A percentile compares a stretch with the other conserved stretches of the same genome.
Evolutionary conservation across 257 asterid species (phyloP).

Genomic region (Catharanthus roseus): DNA sequence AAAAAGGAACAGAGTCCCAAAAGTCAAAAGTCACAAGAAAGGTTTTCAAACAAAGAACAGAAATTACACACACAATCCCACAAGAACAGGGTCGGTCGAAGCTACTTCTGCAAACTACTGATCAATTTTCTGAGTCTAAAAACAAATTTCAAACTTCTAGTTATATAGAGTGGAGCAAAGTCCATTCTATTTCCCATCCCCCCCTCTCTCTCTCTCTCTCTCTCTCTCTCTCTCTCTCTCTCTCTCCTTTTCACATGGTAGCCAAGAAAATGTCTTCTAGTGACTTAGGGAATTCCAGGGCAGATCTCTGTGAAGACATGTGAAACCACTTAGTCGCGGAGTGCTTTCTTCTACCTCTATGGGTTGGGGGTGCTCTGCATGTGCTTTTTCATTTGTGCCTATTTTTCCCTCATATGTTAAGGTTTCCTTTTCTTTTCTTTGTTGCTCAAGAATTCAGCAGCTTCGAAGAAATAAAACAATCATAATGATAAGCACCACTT

Average conservation of each 20-base stretch:
- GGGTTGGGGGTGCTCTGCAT: conserved; percentile 54
- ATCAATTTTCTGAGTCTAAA: not conserved
- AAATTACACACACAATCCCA: conserved; percentile 28
- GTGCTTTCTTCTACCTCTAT: conserved; percentile 27
- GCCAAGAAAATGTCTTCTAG: conserved; percentile 33
- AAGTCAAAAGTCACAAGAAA: conserved; percentile 62
- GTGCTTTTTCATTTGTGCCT: conserved; percentile 41
- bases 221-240: conserved; percentile 3
- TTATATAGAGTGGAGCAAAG: conserved; percentile 10
- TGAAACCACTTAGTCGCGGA: conserved; percentile 52
- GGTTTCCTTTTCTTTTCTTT: conserved; percentile 19
- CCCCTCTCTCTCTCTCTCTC: not conserved
- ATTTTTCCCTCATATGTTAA: conserved; percentile 26
- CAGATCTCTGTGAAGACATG: conserved; percentile 56
- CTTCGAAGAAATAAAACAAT: not conserved
- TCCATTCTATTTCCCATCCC: conserved; percentile 1
- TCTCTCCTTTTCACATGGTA: conserved; percentile 29
- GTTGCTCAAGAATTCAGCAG: conserved; percentile 9
- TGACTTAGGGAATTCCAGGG: conserved; percentile 39
- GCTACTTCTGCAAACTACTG: conserved; percentile 19
- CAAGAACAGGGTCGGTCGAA: conserved; percentile 20
- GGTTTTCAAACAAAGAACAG: conserved; percentile 30
- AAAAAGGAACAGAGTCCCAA: conserved; percentile 31
- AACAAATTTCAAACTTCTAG: conserved; percentile 18
- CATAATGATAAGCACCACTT: not conserved